Conservation (phyloP, 768 basidiomycete species). For the Favolaschia claudopus region DNA sequence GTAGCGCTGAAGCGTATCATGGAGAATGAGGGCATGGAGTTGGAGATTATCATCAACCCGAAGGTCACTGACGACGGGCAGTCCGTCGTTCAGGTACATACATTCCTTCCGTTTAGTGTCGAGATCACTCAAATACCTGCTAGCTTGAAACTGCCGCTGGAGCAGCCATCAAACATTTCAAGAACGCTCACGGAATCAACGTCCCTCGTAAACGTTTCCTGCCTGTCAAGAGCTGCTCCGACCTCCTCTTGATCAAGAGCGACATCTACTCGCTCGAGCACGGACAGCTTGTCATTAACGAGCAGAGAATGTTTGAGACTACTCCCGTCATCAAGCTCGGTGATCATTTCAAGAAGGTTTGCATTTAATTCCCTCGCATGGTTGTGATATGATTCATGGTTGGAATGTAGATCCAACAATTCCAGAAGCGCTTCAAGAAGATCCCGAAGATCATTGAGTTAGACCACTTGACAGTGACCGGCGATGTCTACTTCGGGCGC, state of each 20-base stretch:
- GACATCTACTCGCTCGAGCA: conserved; percentile 92
- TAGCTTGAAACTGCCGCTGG: conserved; percentile 92
- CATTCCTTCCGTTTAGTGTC: neutral
- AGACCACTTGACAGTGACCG: conserved; percentile 93
- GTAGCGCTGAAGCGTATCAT: conserved; percentile 78
- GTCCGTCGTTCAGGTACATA: conserved; percentile 66
- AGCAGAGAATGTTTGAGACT: conserved; percentile 82
- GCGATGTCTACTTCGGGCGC: conserved; percentile 90
- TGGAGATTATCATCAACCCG: conserved; percentile 84
- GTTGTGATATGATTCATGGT: neutral
- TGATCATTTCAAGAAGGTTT: conserved; percentile 94
- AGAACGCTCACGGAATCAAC: conserved; percentile 90
- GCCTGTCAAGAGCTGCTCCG: conserved; percentile 89
- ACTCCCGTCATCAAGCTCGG: conserved; percentile 97
- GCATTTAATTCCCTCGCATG: neutral
- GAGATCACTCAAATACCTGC: conserved; percentile 24
- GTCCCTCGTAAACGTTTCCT: conserved; percentile 95
- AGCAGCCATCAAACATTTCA: conserved; percentile 93
- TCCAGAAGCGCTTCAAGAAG: conserved; percentile 95
- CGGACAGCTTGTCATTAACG: conserved; percentile 86
- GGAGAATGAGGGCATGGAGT: conserved; percentile 69
- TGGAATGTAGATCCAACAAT: conserved; percentile 77
- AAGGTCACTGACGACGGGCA: conserved; percentile 75
- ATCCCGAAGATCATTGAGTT: conserved; percentile 91
- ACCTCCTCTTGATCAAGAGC: conserved; percentile 87